phyloP scores from a whole-genome alignment of 179 eudicot genomes.

The Gypsophila paniculata region DNA sequence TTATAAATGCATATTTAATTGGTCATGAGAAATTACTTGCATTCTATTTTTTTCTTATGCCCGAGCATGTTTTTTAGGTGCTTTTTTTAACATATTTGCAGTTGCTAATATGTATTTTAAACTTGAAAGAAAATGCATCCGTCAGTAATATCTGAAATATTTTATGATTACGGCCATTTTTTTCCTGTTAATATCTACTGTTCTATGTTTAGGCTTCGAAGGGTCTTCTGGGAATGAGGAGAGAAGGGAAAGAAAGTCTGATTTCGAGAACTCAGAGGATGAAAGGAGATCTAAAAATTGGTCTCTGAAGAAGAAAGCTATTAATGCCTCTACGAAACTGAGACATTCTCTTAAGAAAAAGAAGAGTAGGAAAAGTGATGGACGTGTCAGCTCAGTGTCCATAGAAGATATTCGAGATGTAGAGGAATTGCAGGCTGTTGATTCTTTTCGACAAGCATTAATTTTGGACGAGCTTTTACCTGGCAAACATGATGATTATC shows the following conservation, averaged over 20 bases:
- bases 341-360: conserved; percentile 79
- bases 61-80: not conserved
- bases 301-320: conserved; percentile 68
- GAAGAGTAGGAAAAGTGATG: conserved; percentile 67
- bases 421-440: conserved; percentile 71
- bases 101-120: not conserved
- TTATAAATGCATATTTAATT: not conserved
- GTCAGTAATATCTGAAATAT: not conserved
- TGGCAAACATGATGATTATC: conserved; percentile 65
- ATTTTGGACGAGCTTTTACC: conserved; percentile 68
- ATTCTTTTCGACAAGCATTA: conserved; percentile 67
- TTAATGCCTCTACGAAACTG: conserved; percentile 72
- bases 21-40: not conserved
- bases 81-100: not conserved
- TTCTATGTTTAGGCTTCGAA: conserved; percentile 55
- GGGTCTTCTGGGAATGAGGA: conserved; percentile 64
- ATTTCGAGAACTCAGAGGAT: conserved; percentile 82
- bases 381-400: conserved; percentile 81
- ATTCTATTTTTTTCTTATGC: not conserved
- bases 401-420: conserved; percentile 85
- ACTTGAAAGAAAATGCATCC: not conserved
- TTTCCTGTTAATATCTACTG: not conserved
- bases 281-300: conserved; percentile 79
- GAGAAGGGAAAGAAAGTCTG: conserved; percentile 74
- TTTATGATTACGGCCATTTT: no score